Evolutionary conservation across 352 stramenopile species (phyloP), one percentile per base, ranked within the genome.

Genomic region (Phytophthora melonis): DNA sequence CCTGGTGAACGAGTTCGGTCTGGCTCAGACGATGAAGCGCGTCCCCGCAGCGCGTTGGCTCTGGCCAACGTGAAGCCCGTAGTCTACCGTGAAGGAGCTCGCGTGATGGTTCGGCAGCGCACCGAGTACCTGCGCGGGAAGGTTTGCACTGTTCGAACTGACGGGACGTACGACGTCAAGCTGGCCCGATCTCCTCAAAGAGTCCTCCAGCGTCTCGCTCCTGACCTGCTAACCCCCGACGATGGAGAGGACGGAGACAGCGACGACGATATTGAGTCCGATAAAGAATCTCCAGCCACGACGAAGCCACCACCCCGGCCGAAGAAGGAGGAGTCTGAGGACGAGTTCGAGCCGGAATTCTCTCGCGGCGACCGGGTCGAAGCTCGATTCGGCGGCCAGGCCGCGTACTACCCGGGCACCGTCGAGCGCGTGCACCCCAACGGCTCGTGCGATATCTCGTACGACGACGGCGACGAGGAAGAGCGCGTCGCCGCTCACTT

Each of bases 401-500:
- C 65, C 6, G 27, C 68, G 18, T 94, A 77, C 56, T 96, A 83
- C 57, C 58, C 60, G 1, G 86, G 87, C 3, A 82, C 58, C 30
- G 84, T 96, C 56, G 69, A 75, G 30, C 80, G 77, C 5, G 82
- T 89, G 30, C 73, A 86, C 53, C 61, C 74, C n/a, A 84, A 94
- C 27, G 79, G 81, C 13, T 74, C 75, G 27, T 90, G 71, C 49
- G 86, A 94, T 72, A 77, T 96, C 41, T 62, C 68, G 9, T 96
- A 94, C 74, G 85, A 93, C 64, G 87, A 96, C 59, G 86, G 87
- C 14, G 86, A 95, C 58, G 67, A 87, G 18, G 87, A 95, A 66
- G 70, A 72, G 13, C 83, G 80, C 25, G 87, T 95, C 7, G 65
- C 75, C 14, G 34, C 73, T 49, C 61, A 72, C 5, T 63, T 93